These are phyloP conservation scores for Globisporangium irregulare DNA, from an alignment of 352 stramenopile genomes.

Conservation along the genomic window DNA sequence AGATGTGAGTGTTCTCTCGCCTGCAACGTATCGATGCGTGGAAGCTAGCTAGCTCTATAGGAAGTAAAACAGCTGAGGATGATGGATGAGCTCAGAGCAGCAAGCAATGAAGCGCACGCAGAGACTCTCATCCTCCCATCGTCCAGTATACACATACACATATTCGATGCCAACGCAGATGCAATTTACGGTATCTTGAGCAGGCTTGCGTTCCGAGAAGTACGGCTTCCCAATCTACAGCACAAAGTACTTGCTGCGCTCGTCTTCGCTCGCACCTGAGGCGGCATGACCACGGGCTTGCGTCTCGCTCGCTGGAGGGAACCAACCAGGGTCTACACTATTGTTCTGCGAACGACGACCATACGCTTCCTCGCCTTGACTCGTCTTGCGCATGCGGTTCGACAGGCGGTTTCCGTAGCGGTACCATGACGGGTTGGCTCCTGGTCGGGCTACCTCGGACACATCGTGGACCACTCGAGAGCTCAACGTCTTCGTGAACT, in stretches of 20 bases:
- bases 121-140: not conserved
- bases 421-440: slow-evolving; percentile 61
- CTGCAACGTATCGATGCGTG: not conserved
- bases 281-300: slow-evolving; percentile 33
- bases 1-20: not conserved
- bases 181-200: slow-evolving; percentile 1
- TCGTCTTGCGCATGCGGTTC: slow-evolving; percentile 59
- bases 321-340: slow-evolving; percentile 50
- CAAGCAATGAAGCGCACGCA: not conserved
- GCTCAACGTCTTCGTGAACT: slow-evolving; percentile 82
- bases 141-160: slow-evolving; percentile 3
- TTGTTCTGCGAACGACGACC: slow-evolving; percentile 64
- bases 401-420: slow-evolving; percentile 76
- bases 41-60: slow-evolving; percentile 2
- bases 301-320: slow-evolving; percentile 20
- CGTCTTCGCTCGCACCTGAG: slow-evolving; percentile 57
- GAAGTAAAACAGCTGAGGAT: not conserved
- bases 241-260: slow-evolving; percentile 84
- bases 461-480: slow-evolving; percentile 66
- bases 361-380: slow-evolving; percentile 43
- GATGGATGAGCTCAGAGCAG: not conserved
- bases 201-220: not conserved
- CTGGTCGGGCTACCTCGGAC: slow-evolving; percentile 34
- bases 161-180: slow-evolving; percentile 3
- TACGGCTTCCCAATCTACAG: slow-evolving; percentile 36